phyloP scores from a whole-genome alignment of 257 asterid species.

The Rauvolfia tetraphylla region DNA sequence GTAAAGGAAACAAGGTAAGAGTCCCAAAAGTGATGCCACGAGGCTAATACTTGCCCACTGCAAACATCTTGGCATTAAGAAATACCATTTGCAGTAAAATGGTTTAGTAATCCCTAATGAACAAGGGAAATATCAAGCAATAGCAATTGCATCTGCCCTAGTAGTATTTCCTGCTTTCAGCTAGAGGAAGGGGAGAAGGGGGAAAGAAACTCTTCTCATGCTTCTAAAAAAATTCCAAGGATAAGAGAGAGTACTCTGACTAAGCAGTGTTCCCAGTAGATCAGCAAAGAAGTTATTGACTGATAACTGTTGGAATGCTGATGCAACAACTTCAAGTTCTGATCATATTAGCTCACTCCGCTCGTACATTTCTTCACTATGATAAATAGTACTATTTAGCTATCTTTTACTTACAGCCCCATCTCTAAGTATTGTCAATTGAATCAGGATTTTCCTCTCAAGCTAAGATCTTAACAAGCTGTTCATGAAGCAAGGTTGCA shows the following conservation, averaged over 20 bases:
- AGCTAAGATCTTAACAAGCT: not conserved
- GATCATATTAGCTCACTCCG: too few relatives aligned
- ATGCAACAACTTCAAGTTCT: not conserved
- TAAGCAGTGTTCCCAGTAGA: not conserved
- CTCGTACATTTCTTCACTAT: not conserved
- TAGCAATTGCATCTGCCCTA: not conserved
- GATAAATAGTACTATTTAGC: not conserved
- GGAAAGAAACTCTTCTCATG: not conserved
- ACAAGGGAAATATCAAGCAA: not conserved
- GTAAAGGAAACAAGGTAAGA: too few relatives aligned
- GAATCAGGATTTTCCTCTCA: not conserved
- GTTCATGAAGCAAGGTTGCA: not conserved
- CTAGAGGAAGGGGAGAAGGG: too few relatives aligned
- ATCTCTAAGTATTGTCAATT: not conserved
- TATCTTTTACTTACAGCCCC: not conserved
- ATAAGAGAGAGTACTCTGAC: too few relatives aligned
- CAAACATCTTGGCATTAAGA: not conserved
- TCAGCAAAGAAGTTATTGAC: too few relatives aligned
- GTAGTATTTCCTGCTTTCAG: not conserved
- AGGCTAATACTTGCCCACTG: too few relatives aligned
- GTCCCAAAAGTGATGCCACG: too few relatives aligned
- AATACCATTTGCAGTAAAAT: not conserved
- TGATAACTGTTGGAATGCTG: too few relatives aligned
- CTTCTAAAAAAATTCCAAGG: not conserved
- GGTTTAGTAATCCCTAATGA: not conserved